These are phyloP conservation scores for Picochlorum sp. DNA, from an alignment of 139 green algal species.

Conservation along the genomic window DNA sequence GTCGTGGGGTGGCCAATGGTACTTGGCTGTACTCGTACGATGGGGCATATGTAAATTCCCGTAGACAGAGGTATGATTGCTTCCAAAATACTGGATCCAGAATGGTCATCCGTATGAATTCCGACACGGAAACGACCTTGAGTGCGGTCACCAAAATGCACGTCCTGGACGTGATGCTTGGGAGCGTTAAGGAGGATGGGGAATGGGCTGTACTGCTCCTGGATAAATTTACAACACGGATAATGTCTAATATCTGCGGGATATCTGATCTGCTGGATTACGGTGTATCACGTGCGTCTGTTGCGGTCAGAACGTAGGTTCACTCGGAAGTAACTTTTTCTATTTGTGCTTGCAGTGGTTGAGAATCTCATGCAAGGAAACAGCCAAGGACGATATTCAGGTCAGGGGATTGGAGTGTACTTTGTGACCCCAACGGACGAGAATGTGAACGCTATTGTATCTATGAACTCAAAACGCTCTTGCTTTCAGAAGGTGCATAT, in stretches of 20 bases:
- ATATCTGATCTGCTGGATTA: constrained; percentile 62
- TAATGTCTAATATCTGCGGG: constrained; percentile 45
- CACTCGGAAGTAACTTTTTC: neutral
- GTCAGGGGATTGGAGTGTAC: constrained; percentile 63
- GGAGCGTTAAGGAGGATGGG: constrained; percentile 38
- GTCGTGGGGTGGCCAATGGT: too few species aligned
- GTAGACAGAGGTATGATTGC: too few species aligned
- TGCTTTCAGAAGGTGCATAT: constrained; percentile 72
- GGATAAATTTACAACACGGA: constrained; percentile 60
- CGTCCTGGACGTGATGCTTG: constrained; percentile 58
- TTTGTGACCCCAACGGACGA: constrained; percentile 68
- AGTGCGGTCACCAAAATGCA: constrained; percentile 10
- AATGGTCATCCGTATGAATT: neutral
- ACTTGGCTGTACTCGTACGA: too few species aligned
- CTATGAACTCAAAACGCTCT: constrained; percentile 3
- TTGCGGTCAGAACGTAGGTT: constrained; percentile 2
- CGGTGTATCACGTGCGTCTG: constrained; percentile 35
- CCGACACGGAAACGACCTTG: neutral
- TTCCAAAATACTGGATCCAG: too few species aligned
- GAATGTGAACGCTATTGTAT: constrained; percentile 59
- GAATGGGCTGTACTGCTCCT: constrained; percentile 78
- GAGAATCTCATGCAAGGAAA: constrained; percentile 49
- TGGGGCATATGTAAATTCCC: too few species aligned
- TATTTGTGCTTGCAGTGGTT: constrained; percentile 43
- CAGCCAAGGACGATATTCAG: too few species aligned